Base-by-base conservation (phyloP, 306 rosid species). In the Medicago lupulina region DNA sequence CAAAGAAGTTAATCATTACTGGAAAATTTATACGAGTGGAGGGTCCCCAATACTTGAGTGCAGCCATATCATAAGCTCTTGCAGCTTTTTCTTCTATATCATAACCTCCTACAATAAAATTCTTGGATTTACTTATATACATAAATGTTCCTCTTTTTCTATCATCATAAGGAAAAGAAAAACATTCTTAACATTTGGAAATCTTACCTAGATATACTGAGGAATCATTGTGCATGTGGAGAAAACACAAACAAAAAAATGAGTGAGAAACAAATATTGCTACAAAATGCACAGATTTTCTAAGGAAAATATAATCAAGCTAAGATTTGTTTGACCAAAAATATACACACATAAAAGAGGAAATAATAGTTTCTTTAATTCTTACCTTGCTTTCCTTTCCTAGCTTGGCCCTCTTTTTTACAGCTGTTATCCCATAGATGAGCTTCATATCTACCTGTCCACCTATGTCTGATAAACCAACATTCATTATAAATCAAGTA, bases 31-130 rank as follows among this genome's bases (percentile, higher is more conserved):
- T 86, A 74, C 91, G 97, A 79, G 98, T 91, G 85, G 97, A 89
- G 87, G 97, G 93, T 50, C 97, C 98, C 98, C 98, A 93, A 77
- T 93, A 93, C 93, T 93, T 93, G 86, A 93, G 92, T 77, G 98
- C 97, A 13, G 98, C 98, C 72, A 89, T 89, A 88, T 93, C 98
- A 83, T 93, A 91, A 72, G 98, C 93, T 84, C 93, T 89, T 23
- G 97, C 97, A 74, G 97, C 98, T 85, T 93, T 93, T 74, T 88
- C 93, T 78, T 93, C 98, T 93, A 89, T 86, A 76, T 93, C 98
- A 88, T 93, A 91, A 67, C 98, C 98, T 62, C 98, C 98, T 93
- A 79, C 66, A 83, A 83, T 74, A 18, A 71, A 41, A 66, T 41
- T 79, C 76, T 78, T 83, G 82, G 78, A 78, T 64, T 65, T 65